These are phyloP conservation scores for Colletotrichum tropicicola DNA, from an alignment of 2,329 filamentous ascomycete species.

Conservation along the genomic window DNA sequence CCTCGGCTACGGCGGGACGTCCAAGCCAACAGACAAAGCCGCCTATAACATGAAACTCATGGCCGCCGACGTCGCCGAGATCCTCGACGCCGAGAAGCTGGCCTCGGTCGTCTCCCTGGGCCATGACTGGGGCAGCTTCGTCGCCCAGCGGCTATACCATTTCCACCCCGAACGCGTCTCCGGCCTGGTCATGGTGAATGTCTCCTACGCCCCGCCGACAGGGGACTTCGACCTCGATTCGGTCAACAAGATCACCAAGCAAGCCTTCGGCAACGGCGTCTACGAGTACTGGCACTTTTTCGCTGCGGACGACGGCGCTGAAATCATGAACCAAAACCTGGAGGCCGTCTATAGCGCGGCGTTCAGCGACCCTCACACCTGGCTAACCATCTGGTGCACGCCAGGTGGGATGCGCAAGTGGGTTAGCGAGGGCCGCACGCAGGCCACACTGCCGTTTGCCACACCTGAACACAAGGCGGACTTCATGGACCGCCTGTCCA, in stretches of 20 bases:
- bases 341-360: constrained; percentile 45
- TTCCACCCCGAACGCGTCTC: constrained; percentile 48
- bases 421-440: constrained; percentile 32
- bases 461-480: constrained; percentile 34
- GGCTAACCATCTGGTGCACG: constrained; percentile 46
- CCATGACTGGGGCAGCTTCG: constrained; percentile 57
- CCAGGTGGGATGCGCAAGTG: constrained; percentile 43
- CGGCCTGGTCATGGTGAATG: constrained; percentile 52
- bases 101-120: constrained; percentile 50
- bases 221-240: constrained; percentile 45
- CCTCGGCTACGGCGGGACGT: constrained; percentile 49
- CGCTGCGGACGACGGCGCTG: constrained; percentile 45
- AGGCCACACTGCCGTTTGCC: constrained; percentile 37
- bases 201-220: constrained; percentile 48
- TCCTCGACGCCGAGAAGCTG: constrained; percentile 48
- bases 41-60: constrained; percentile 47
- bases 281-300: constrained; percentile 58
- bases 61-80: constrained; percentile 47
- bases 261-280: constrained; percentile 45
- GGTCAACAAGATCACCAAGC: constrained; percentile 40
- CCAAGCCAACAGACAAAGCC: constrained; percentile 47
- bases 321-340: constrained; percentile 46
- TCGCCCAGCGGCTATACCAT: constrained; percentile 51
- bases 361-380: constrained; percentile 41
- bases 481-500: constrained; percentile 37